phyloP scores from a whole-genome alignment of 768 basidiomycete species.

The Trametes sanguinea region DNA sequence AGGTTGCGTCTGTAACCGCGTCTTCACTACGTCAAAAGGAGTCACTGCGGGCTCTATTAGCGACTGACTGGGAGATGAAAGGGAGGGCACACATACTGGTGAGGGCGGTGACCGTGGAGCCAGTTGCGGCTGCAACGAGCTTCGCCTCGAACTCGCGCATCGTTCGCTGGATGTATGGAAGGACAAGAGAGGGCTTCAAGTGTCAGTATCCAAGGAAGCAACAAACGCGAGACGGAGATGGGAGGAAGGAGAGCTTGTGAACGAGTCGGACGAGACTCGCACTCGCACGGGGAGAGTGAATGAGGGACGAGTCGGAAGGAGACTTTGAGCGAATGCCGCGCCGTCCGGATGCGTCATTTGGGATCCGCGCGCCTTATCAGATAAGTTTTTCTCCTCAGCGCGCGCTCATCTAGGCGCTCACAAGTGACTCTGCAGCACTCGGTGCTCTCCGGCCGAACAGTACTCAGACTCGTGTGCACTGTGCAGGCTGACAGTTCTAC shows the following conservation, averaged over 20 bases:
- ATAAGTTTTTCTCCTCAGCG: constrained; percentile 8
- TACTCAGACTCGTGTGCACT: neutral
- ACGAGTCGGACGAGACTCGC: constrained; percentile 11
- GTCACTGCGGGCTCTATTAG: constrained; percentile 67
- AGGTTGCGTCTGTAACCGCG: constrained; percentile 93
- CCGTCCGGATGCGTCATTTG: constrained; percentile 19
- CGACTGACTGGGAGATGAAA: neutral
- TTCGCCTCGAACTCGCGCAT: constrained; percentile 83
- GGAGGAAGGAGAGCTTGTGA: neutral
- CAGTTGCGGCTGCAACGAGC: constrained; percentile 75
- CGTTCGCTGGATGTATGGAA: neutral
- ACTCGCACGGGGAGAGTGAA: neutral
- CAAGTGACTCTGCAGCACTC: neutral
- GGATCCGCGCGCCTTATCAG: constrained; percentile 12
- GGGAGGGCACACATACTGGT: constrained; percentile 57
- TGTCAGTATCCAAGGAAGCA: no score
- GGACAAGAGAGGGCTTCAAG: neutral
- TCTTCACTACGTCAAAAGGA: constrained; percentile 98
- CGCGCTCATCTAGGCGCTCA: constrained; percentile 5
- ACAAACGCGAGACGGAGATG: neutral
- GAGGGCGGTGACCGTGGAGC: constrained; percentile 78
- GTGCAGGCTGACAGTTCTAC: neutral
- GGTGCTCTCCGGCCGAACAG: neutral
- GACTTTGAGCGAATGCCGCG: constrained; percentile 12
- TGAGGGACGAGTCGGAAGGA: constrained; percentile 8